Conservation (phyloP, 192 early-diverging fungal species). For the Backusella tuberculispora region DNA sequence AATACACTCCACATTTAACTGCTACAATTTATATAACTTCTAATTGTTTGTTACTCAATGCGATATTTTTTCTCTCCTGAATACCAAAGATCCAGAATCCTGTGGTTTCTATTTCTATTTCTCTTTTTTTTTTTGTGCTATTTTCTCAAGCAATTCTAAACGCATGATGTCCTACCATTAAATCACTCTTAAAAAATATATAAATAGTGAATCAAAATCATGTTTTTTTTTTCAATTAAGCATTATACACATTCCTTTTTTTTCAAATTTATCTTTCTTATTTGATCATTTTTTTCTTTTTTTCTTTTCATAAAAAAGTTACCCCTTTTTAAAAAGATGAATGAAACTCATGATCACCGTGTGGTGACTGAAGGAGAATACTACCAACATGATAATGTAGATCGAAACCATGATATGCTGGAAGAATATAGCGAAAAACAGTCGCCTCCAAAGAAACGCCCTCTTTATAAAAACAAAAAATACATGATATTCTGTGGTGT, state of each 20-base stretch:
- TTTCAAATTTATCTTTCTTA: no score
- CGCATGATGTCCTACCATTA: background rate
- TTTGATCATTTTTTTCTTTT: no score
- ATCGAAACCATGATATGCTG: background rate
- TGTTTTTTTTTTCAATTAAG: no score
- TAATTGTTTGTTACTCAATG: background rate
- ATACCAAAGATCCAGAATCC: background rate
- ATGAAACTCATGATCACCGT: conserved; percentile 4
- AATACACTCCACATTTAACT: background rate
- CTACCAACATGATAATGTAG: background rate
- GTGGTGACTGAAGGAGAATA: background rate
- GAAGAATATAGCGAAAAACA: conserved; percentile 49
- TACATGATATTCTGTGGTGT: conserved; percentile 57
- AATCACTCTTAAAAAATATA: background rate
- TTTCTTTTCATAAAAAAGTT: no score
- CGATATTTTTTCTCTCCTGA: background rate
- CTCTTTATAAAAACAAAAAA: conserved; percentile 52
- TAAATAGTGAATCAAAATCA: no score
- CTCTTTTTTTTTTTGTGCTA: background rate
- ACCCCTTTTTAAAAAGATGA: no score
- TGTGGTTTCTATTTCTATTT: no score
- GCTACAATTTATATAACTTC: background rate
- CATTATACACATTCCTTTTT: no score
- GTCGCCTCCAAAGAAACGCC: conserved; percentile 37
- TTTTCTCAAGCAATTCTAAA: conserved; percentile 5